Evolutionary conservation across 371 early-diverging fungal species (phyloP).

Genomic region (Ordospora colligata): DNA sequence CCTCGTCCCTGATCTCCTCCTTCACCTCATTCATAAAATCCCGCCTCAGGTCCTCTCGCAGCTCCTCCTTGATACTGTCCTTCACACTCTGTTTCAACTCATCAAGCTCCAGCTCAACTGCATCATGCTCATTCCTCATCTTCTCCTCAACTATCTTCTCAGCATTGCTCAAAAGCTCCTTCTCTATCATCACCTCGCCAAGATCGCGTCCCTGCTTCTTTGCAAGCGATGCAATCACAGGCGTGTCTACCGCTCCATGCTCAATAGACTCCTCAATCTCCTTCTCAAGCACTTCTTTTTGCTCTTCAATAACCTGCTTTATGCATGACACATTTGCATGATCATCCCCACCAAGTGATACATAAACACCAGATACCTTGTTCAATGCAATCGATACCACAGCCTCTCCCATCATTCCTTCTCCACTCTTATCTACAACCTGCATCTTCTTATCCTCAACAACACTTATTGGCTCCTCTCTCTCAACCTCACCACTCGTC

Average conservation of each 20-base stretch:
- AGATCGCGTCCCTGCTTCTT: constrained; percentile 4
- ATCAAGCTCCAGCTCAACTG: background rate
- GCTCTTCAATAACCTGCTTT: constrained; percentile 14
- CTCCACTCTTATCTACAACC: background rate
- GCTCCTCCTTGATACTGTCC: background rate
- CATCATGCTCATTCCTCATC: background rate
- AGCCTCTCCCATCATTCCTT: background rate
- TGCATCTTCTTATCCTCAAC: background rate
- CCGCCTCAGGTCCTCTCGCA: background rate
- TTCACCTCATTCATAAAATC: background rate
- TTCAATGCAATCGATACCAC: constrained; percentile 3
- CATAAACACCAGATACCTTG: background rate
- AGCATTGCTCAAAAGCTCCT: constrained; percentile 27
- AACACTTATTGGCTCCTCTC: background rate
- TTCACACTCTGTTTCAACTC: background rate
- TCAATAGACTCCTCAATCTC: constrained; percentile 34
- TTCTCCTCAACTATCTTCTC: constrained; percentile 11
- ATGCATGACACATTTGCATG: background rate
- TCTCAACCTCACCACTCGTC: background rate
- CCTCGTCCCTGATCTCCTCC: background rate
- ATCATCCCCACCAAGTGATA: background rate
- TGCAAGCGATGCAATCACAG: background rate
- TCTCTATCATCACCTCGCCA: constrained; percentile 31
- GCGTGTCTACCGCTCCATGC: constrained; percentile 7
- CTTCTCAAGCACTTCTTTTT: constrained; percentile 14